These are phyloP conservation scores for Candida nanaspora DNA, from an alignment of 805 yeast species.

Conservation along the genomic window DNA sequence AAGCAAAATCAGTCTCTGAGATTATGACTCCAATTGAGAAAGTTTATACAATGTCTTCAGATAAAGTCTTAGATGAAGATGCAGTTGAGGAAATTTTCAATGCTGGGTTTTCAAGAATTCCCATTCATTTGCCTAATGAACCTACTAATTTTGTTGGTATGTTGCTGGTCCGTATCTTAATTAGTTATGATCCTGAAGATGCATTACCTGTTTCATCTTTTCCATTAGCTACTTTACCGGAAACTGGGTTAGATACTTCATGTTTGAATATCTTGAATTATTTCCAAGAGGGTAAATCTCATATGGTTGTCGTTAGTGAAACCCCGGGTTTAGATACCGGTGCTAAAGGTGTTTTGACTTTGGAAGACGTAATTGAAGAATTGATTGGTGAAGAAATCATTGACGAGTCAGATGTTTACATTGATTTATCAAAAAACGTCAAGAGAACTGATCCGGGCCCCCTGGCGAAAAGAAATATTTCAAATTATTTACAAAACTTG, in stretches of 20 bases:
- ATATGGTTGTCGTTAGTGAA: constrained; percentile 89
- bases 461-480: constrained; percentile 58
- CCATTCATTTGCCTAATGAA: constrained; percentile 85
- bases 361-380: constrained; percentile 98
- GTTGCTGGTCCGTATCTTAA: constrained; percentile 86
- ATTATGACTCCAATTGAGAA: constrained; percentile 94
- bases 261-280: constrained; percentile 90
- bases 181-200: constrained; percentile 96
- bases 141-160: constrained; percentile 90
- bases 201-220: constrained; percentile 86
- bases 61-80: constrained; percentile 71
- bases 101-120: constrained; percentile 92
- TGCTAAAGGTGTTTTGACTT: constrained; percentile 83
- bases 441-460: constrained; percentile 76
- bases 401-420: constrained; percentile 90
- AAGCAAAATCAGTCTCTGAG: constrained; percentile 77
- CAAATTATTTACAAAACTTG: constrained; percentile 59
- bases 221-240: constrained; percentile 94
- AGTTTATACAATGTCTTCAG: constrained; percentile 83
- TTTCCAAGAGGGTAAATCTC: constrained; percentile 96
- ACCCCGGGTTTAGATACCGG: constrained; percentile 76
- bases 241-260: constrained; percentile 85
- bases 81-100: constrained; percentile 86
- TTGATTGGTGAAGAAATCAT: constrained; percentile 96
- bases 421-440: constrained; percentile 84